Evolutionary conservation across 148 eudicot genomes (phyloP), one percentile per base, ranked within the genome.

Genomic region (Diospyros lotus): DNA sequence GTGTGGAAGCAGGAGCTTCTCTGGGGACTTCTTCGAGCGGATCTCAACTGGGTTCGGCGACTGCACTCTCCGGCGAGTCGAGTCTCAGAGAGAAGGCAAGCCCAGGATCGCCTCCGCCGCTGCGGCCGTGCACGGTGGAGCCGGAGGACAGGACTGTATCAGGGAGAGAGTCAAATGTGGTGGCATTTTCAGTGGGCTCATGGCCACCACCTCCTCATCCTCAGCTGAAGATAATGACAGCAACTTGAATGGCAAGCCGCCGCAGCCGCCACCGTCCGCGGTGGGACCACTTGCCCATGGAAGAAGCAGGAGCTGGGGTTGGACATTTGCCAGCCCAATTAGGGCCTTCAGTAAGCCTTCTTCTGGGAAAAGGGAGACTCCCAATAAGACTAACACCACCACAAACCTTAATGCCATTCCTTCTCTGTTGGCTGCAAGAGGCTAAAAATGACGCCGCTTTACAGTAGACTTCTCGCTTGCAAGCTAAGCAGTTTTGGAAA

Each of bases 241-340:
- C 0, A 28, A 28, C 28, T 28, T 11, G 64, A 69, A 56, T 68
- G 55, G 58, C 48, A 69, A 55, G 69, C 76, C 42, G 60, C 69
- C 17, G 62, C 76, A 51, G 44, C 80, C 12, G 64, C 86, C 28
- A 28, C 28, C 28, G 17, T 68, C 82, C 12, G 81, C 74, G 14
- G 79, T 66, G 9, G 81, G 75, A 41, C 77, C 77, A 45, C 44
- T 82, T 4, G 79, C 75, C 5, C 92, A 85, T 64, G 86, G 90
- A 7, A 62, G 90, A 79, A 89, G 83, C 50, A 81, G 72, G 78
- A 91, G 93, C 72, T 94, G 97, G 94, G 97, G 90, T 0, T 94
- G 98, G 98, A 91, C 97, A 1, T 84, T 93, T 39, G 90, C 97
- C 0, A 94, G 95, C 67, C 98, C 98, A 12, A 91, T 89, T 74